A percentile compares a stretch with the other conserved stretches of the same genome.
These are phyloP conservation scores for Globisporangium okanoganense DNA, from an alignment of 352 stramenopile species.

Conservation along the genomic window DNA sequence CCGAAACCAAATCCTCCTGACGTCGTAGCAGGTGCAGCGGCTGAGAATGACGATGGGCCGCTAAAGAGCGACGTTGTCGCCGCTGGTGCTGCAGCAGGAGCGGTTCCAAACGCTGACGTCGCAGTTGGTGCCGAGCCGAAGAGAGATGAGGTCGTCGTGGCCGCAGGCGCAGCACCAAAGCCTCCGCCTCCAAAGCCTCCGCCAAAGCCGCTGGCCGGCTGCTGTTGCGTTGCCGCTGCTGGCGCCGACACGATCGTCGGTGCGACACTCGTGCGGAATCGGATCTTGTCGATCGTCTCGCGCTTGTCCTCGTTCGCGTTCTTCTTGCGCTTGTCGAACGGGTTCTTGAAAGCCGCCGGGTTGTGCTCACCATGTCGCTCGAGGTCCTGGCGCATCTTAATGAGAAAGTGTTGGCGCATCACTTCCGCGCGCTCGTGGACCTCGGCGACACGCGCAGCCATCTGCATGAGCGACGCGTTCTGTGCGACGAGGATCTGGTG, in stretches of 20 bases:
- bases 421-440: slow-evolving; percentile 74
- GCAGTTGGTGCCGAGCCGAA: slow-evolving; percentile 11
- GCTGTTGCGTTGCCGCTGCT: slow-evolving; percentile 14
- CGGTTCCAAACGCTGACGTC: slow-evolving; percentile 31
- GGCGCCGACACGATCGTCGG: slow-evolving; percentile 52
- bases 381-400: slow-evolving; percentile 59
- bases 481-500: slow-evolving; percentile 77
- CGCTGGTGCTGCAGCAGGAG: slow-evolving; percentile 4
- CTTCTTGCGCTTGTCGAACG: slow-evolving; percentile 77
- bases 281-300: slow-evolving; percentile 70
- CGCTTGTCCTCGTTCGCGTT: slow-evolving; percentile 52
- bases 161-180: slow-evolving; percentile 2
- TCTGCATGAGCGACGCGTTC: slow-evolving; percentile 74
- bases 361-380: slow-evolving; percentile 59
- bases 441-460: slow-evolving; percentile 66
- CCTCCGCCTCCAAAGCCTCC: slow-evolving; percentile 1
- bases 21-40: slow-evolving; percentile 1
- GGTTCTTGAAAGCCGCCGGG: slow-evolving; percentile 60
- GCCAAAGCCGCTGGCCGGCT: slow-evolving; percentile 4
- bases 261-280: slow-evolving; percentile 69
- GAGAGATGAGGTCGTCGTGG: slow-evolving; percentile 1
- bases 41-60: neutral
- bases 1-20: slow-evolving; percentile 39
- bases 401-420: slow-evolving; percentile 64
- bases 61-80: slow-evolving; percentile 19